These are phyloP conservation scores for Aspergillus coremiiformis DNA, from an alignment of 495 filamentous ascomycete genomes.

Conservation along the genomic window DNA sequence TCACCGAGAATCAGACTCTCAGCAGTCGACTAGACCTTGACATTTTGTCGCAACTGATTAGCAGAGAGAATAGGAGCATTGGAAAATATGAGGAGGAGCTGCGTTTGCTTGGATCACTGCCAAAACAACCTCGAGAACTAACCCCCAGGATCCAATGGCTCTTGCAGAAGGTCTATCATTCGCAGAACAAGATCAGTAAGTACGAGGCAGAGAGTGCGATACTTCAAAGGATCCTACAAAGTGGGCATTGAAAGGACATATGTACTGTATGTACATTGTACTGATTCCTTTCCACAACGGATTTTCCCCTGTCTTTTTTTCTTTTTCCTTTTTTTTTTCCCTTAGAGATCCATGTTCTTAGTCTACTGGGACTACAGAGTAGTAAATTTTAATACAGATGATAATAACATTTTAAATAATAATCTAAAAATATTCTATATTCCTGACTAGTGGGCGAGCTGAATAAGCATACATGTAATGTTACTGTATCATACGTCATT, in stretches of 20 bases:
- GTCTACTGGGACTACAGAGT: too few relatives aligned
- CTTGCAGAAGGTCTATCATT: constrained; percentile 57
- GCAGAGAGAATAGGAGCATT: constrained; percentile 65
- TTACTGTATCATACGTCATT: background rate
- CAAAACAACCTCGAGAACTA: constrained; percentile 56
- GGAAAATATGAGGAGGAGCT: constrained; percentile 77
- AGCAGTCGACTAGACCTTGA: constrained; percentile 66
- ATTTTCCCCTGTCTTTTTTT: too few relatives aligned
- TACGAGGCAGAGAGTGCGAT: constrained; percentile 65
- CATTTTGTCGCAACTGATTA: constrained; percentile 56
- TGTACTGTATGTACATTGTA: too few relatives aligned
- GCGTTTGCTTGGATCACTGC: constrained; percentile 52
- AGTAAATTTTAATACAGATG: too few relatives aligned
- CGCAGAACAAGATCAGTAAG: constrained; percentile 67
- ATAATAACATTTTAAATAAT: too few relatives aligned
- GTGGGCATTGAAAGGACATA: constrained; percentile 20
- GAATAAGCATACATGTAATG: constrained; percentile 1
- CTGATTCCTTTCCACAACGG: background rate
- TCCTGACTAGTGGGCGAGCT: background rate
- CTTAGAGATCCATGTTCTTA: too few relatives aligned
- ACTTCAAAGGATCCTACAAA: constrained; percentile 54
- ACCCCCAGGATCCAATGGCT: constrained; percentile 59
- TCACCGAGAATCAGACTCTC: constrained; percentile 66
- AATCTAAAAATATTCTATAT: background rate
- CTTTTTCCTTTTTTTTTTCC: too few relatives aligned